These are phyloP conservation scores for Fusarium proliferatum DNA, from an alignment of 2,329 filamentous ascomycete species.

Conservation along the genomic window DNA sequence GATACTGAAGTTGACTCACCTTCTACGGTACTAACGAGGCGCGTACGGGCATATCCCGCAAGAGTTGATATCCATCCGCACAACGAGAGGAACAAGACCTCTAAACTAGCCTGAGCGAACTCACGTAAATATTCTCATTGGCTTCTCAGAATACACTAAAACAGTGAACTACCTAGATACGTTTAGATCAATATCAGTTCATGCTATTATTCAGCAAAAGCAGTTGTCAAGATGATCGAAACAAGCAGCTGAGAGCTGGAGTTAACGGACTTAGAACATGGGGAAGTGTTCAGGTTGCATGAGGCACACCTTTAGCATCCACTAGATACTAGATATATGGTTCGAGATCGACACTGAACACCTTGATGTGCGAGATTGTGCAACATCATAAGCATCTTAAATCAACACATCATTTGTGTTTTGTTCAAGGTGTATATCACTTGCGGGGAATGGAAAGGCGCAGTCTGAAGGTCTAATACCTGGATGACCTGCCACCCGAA, in stretches of 20 bases:
- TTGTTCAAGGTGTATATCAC: not conserved
- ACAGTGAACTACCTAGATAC: not conserved
- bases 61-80: not conserved
- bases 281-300: not conserved
- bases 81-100: not conserved
- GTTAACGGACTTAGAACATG: constrained; percentile 1
- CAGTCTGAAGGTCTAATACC: not conserved
- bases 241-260: not conserved
- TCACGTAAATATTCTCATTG: not conserved
- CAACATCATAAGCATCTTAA: not conserved
- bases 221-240: not conserved
- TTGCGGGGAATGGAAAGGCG: too few relatives aligned
- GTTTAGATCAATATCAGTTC: not conserved
- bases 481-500: not conserved
- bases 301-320: not conserved
- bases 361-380: not conserved
- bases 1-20: not conserved
- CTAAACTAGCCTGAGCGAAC: not conserved
- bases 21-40: not conserved
- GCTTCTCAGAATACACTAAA: not conserved
- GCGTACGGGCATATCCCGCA: not conserved
- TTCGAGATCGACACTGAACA: not conserved
- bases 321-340: not conserved
- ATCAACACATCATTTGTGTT: not conserved
- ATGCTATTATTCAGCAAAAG: not conserved